Percentiles rank a stretch among this genome's conserved stretches.
These are phyloP conservation scores for Coprinopsis marcescibilis DNA, from an alignment of 768 basidiomycete species.

Conservation along the genomic window DNA sequence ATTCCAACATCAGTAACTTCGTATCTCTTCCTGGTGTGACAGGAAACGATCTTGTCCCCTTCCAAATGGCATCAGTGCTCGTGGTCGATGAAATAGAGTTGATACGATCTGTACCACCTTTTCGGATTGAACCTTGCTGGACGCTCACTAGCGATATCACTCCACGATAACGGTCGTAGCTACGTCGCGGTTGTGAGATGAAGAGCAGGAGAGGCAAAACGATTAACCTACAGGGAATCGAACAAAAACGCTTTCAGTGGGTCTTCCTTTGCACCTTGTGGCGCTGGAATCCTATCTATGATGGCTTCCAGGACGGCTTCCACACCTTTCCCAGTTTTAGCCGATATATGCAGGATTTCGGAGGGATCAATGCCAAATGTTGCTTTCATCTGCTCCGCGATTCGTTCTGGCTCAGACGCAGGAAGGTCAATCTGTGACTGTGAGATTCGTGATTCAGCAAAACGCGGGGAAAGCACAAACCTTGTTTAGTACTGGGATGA, in stretches of 20 bases:
- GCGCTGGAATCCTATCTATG: conserved; percentile 80
- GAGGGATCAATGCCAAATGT: conserved; percentile 75
- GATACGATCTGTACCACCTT: conserved; percentile 44
- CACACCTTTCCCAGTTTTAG: conserved; percentile 88
- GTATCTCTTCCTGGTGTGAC: conserved; percentile 80
- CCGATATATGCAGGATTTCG: conserved; percentile 78
- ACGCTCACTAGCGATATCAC: conserved; percentile 89
- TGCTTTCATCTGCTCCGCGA: conserved; percentile 74
- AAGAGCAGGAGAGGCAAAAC: conserved; percentile 12
- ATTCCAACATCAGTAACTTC: conserved; percentile 86
- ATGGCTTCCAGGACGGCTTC: conserved; percentile 74
- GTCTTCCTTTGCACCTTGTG: conserved; percentile 43
- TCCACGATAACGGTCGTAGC: conserved; percentile 93
- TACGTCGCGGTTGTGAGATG: conserved; percentile 25
- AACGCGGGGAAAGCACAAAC: conserved; percentile 28
- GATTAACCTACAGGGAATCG: conserved; percentile 71
- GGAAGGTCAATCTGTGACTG: conserved; percentile 79
- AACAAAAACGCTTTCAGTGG: conserved; percentile 85
- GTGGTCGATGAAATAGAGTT: not conserved
- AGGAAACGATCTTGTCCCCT: conserved; percentile 91
- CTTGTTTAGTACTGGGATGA: conserved; percentile 94
- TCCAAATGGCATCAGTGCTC: conserved; percentile 2
- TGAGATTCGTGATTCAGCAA: conserved; percentile 4
- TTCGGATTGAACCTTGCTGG: conserved; percentile 72
- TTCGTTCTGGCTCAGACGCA: conserved; percentile 76